Percentiles rank a stretch among this genome's conserved stretches.
These are phyloP conservation scores for Neofusicoccum parvum DNA, from an alignment of 2,329 filamentous ascomycete species.

Conservation along the genomic window DNA sequence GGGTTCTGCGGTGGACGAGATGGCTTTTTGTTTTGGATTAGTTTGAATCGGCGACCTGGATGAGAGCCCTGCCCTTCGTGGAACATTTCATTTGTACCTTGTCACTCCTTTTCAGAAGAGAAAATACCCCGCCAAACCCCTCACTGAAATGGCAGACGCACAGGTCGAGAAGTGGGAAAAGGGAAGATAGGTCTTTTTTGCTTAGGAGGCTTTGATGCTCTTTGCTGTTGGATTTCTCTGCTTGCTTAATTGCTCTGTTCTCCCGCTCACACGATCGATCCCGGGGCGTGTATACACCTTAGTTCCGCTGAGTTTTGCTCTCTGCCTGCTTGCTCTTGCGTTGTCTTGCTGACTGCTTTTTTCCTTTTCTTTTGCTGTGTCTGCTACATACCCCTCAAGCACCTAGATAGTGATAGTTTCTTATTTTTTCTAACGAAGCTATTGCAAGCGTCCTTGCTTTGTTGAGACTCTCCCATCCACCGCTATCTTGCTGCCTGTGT, in stretches of 20 bases:
- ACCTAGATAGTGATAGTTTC: slow-evolving; percentile 18
- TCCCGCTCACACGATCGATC: not conserved
- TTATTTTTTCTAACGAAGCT: slow-evolving; percentile 11
- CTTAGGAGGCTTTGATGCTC: slow-evolving; percentile 9
- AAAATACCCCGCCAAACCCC: not conserved
- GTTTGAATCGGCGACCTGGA: slow-evolving; percentile 5
- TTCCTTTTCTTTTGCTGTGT: not conserved
- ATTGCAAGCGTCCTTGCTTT: slow-evolving; percentile 12
- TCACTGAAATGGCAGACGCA: slow-evolving; percentile 7
- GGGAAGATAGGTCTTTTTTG: not conserved
- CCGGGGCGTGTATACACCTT: not conserved
- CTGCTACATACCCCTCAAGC: slow-evolving; percentile 20
- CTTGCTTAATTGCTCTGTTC: not conserved
- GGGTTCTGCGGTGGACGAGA: not conserved
- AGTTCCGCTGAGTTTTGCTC: slow-evolving; percentile 1
- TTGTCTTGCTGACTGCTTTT: not conserved
- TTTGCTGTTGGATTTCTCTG: slow-evolving; percentile 10
- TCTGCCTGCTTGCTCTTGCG: not conserved
- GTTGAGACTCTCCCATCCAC: not conserved
- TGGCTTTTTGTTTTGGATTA: slow-evolving; percentile 4
- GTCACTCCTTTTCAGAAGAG: slow-evolving; percentile 14
- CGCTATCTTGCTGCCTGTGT: too few relatives aligned
- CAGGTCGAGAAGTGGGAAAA: slow-evolving; percentile 2
- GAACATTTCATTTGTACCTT: slow-evolving; percentile 9
- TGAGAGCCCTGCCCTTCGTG: slow-evolving; percentile 10